Evolutionary conservation across 805 yeast species (phyloP).

Genomic region (Nakazawaea pomicola): DNA sequence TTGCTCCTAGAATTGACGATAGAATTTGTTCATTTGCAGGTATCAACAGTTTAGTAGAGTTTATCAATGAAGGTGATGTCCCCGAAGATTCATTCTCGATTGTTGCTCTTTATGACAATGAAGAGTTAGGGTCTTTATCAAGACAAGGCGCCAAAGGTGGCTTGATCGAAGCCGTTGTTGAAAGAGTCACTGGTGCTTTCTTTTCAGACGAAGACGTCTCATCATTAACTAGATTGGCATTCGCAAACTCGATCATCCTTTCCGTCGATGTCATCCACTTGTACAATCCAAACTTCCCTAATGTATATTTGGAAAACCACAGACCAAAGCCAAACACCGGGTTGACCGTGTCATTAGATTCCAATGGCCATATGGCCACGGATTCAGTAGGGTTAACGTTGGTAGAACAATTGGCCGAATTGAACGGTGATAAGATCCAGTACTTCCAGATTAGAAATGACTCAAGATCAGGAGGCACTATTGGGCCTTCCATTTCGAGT

Average conservation of each 20-base stretch:
- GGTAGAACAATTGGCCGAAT: slow-evolving; percentile 62
- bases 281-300: slow-evolving; percentile 69
- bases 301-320: slow-evolving; percentile 72
- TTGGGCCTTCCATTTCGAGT: slow-evolving; percentile 66
- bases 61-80: slow-evolving; percentile 23
- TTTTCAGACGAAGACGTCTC: slow-evolving; percentile 19
- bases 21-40: slow-evolving; percentile 79
- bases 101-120: slow-evolving; percentile 71
- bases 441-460: slow-evolving; percentile 85
- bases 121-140: slow-evolving; percentile 77
- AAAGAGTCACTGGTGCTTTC: slow-evolving; percentile 41
- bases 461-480: slow-evolving; percentile 83
- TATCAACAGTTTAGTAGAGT: slow-evolving; percentile 49
- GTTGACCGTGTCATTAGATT: slow-evolving; percentile 62
- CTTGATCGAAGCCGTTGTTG: slow-evolving; percentile 57
- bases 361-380: slow-evolving; percentile 82
- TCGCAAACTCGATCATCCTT: slow-evolving; percentile 70
- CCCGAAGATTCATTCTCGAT: slow-evolving; percentile 34
- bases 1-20: slow-evolving; percentile 83
- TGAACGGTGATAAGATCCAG: slow-evolving; percentile 63
- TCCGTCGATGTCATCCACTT: slow-evolving; percentile 86
- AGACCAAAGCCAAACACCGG: slow-evolving; percentile 80
- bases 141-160: slow-evolving; percentile 85
- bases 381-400: slow-evolving; percentile 70
- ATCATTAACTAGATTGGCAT: slow-evolving; percentile 12